Evolutionary conservation across 192 early-diverging fungal species (phyloP).

Genomic region (Mortierella alpina): DNA sequence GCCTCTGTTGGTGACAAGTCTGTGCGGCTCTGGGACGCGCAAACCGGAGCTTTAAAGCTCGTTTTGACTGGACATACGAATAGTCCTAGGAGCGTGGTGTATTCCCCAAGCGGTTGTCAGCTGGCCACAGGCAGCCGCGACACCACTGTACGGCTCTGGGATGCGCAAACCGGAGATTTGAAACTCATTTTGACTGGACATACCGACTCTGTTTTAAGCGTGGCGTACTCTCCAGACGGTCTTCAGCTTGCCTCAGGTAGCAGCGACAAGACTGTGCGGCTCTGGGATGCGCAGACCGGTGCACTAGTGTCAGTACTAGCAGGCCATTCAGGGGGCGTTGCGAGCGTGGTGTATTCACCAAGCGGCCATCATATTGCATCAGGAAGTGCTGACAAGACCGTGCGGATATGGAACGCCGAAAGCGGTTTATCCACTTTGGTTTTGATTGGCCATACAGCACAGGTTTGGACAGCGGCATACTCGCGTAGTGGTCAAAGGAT

Average conservation of each 20-base stretch:
- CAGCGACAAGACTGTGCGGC: no score
- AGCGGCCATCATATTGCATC: not conserved
- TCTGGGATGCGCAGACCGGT: not conserved
- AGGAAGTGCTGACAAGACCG: not conserved
- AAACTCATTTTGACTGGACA: not conserved
- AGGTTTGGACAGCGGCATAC: not conserved
- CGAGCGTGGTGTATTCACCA: not conserved
- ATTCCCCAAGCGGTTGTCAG: conserved; percentile 8
- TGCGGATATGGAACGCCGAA: not conserved
- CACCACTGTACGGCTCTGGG: not conserved
- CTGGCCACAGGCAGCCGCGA: not conserved
- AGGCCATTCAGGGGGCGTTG: not conserved
- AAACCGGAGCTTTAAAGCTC: not conserved
- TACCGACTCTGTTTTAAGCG: not conserved
- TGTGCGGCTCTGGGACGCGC: not conserved
- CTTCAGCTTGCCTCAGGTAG: not conserved
- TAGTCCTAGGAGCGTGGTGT: not conserved
- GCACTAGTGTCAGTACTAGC: not conserved
- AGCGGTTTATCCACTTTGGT: not conserved
- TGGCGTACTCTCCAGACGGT: not conserved
- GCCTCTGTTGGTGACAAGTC: not conserved
- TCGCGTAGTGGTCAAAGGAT: not conserved
- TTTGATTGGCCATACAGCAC: not conserved
- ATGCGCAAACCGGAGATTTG: not conserved
- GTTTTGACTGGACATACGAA: not conserved